Conservation (phyloP, 768 basidiomycete genomes). For the Russula sp. region DNA sequence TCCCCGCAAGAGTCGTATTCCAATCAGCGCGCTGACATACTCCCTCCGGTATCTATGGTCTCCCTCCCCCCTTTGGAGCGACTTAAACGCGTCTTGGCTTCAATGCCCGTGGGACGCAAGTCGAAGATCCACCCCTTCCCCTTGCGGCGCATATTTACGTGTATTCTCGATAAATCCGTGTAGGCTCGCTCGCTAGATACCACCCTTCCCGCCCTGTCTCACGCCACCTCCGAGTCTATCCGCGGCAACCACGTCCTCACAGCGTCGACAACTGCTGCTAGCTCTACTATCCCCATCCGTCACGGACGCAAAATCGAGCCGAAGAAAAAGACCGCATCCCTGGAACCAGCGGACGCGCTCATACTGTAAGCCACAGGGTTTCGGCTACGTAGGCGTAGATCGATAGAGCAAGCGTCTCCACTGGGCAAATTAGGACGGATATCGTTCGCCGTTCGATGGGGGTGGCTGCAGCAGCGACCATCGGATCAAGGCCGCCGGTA, state of each 20-base stretch:
- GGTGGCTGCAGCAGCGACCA: background rate
- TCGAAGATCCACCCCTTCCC: background rate
- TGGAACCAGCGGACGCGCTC: no score
- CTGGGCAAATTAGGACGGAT: background rate
- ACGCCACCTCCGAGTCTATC: conserved; percentile 4
- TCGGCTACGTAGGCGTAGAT: background rate
- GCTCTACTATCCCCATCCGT: background rate
- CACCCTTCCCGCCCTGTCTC: background rate
- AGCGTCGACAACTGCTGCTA: background rate
- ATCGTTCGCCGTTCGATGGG: background rate
- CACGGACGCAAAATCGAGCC: background rate
- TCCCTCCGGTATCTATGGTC: conserved; percentile 15
- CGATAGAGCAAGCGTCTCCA: background rate
- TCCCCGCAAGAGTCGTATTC: background rate
- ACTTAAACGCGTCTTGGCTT: conserved; percentile 12
- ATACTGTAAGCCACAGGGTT: background rate
- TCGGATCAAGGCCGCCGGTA: conserved; percentile 11
- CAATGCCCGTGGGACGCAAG: conserved; percentile 13
- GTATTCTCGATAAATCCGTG: conserved; percentile 5
- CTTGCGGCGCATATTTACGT: conserved; percentile 13
- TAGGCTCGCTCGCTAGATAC: conserved; percentile 2
- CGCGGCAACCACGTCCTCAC: background rate
- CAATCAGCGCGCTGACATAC: conserved; percentile 4
- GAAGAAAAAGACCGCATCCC: background rate
- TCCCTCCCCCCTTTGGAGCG: conserved; percentile 9